These are phyloP conservation scores for Apocynum venetum DNA, from an alignment of 257 asterid species.

Conservation along the genomic window DNA sequence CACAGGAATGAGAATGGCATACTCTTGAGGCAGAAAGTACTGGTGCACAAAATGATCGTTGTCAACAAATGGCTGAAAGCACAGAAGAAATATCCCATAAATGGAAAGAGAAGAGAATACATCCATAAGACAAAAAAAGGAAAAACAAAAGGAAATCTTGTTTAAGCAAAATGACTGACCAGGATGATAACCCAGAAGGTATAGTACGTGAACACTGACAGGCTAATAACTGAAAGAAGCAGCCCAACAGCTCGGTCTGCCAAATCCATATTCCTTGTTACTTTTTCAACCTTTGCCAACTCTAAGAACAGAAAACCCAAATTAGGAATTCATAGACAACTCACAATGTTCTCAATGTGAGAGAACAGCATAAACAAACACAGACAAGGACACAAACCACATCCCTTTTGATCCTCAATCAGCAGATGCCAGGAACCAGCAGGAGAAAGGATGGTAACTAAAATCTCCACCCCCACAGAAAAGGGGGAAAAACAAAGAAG, in stretches of 20 bases:
- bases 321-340: background rate
- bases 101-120: background rate
- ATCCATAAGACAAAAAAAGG: background rate
- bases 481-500: background rate
- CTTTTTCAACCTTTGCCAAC: background rate
- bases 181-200: conserved; percentile 88
- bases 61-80: conserved; percentile 83
- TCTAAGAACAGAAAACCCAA: background rate
- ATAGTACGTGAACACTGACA: conserved; percentile 81
- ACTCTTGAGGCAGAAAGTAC: conserved; percentile 89
- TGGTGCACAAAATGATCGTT: conserved; percentile 79
- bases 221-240: conserved; percentile 64
- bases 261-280: conserved; percentile 33
- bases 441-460: background rate
- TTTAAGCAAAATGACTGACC: conserved; percentile 38
- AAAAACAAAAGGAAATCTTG: background rate
- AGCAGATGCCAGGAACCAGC: background rate
- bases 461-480: background rate
- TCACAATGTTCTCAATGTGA: background rate
- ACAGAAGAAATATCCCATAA: conserved; percentile 3
- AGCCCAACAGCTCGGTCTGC: conserved; percentile 82
- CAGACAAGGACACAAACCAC: background rate
- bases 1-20: conserved; percentile 60
- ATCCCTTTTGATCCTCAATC: background rate
- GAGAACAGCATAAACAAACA: background rate